phyloP scores from a whole-genome alignment of 495 filamentous ascomycete species.

The Neurospora sp. region DNA sequence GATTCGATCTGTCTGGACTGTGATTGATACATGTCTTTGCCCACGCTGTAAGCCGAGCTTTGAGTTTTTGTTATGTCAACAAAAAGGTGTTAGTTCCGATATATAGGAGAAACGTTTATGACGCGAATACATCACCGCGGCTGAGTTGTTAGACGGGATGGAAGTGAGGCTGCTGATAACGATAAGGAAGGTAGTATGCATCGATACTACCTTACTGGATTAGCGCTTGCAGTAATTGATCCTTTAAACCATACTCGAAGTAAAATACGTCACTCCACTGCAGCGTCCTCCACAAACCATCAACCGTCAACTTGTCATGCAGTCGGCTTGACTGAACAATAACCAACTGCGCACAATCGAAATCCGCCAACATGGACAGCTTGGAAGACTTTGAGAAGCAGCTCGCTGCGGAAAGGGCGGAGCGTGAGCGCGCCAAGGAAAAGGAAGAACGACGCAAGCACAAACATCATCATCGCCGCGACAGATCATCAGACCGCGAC shows the following conservation, averaged over 20 bases:
- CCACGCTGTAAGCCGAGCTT: neutral
- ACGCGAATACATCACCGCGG: neutral
- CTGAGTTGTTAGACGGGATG: neutral
- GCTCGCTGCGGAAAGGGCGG: slow-evolving; percentile 40
- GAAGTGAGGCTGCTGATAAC: neutral
- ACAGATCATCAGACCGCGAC: slow-evolving; percentile 30
- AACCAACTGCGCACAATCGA: slow-evolving; percentile 1
- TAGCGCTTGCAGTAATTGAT: neutral
- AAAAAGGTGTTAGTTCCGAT: no score
- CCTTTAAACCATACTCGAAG: neutral
- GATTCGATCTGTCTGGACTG: neutral
- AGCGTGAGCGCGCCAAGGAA: slow-evolving; percentile 29
- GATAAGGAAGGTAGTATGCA: neutral
- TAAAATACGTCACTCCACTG: slow-evolving; percentile 10
- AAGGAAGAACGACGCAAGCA: slow-evolving; percentile 28
- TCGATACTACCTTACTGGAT: no score
- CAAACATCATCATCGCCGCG: slow-evolving; percentile 35
- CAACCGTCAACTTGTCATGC: neutral
- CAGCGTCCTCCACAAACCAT: neutral
- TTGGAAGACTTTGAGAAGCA: slow-evolving; percentile 47
- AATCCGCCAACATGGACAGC: slow-evolving; percentile 31
- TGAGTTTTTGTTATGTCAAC: neutral
- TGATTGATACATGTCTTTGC: neutral
- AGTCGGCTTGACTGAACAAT: neutral
- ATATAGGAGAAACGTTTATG: neutral